Evolutionary conservation across 2,329 filamentous ascomycete genomes (phyloP).

Genomic region (Colletotrichum sp.): DNA sequence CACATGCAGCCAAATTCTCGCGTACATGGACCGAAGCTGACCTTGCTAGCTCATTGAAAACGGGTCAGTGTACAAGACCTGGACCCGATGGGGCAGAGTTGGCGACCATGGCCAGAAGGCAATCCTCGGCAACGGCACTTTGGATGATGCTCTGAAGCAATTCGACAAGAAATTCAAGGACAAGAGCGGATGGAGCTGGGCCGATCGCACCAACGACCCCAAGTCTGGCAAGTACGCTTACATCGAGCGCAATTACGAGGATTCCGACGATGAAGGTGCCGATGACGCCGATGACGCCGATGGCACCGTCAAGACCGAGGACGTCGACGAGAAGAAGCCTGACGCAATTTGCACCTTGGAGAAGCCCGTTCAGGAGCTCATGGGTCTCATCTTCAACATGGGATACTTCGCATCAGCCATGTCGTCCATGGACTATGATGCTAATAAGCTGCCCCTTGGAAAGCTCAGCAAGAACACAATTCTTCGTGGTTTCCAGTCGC

Average conservation of each 20-base stretch:
- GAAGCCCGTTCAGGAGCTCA: constrained; percentile 67
- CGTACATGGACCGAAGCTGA: background rate
- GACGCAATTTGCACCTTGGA: constrained; percentile 61
- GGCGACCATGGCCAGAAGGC: constrained; percentile 60
- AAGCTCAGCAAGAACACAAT: constrained; percentile 85
- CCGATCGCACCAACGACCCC: constrained; percentile 56
- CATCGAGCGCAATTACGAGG: constrained; percentile 79
- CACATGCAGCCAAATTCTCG: background rate
- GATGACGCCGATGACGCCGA: constrained; percentile 23
- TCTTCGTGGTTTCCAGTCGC: constrained; percentile 72
- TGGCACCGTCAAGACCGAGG: constrained; percentile 24
- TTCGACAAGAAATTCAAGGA: constrained; percentile 68
- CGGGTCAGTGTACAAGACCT: constrained; percentile 55
- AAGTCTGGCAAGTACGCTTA: constrained; percentile 78
- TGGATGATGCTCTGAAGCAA: constrained; percentile 48
- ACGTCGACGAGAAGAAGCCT: constrained; percentile 28
- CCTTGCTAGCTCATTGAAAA: constrained; percentile 14
- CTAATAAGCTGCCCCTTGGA: constrained; percentile 79
- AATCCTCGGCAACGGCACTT: constrained; percentile 43
- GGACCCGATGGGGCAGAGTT: constrained; percentile 85
- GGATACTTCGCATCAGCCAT: constrained; percentile 72
- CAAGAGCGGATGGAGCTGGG: constrained; percentile 65
- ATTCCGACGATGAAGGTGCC: constrained; percentile 59
- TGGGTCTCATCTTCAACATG: constrained; percentile 85
- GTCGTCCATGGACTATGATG: constrained; percentile 72